Evolutionary conservation across 306 rosid genomes (phyloP), one percentile per base, ranked within the genome.

Genomic region (Elaeagnus macrophylla): DNA sequence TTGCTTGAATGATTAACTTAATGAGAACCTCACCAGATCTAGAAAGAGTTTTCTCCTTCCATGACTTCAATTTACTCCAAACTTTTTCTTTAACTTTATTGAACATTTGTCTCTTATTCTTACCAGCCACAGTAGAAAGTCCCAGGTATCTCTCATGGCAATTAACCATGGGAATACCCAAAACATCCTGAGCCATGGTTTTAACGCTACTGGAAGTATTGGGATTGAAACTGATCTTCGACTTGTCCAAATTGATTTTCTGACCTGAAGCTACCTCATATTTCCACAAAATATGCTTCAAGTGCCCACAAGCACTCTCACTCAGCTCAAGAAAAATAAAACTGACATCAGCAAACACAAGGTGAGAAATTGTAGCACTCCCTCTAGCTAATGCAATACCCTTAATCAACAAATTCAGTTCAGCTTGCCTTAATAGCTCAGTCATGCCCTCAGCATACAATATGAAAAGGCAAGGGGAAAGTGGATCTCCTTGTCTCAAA

Each of bases 11-110:
- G 5, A 54, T n/a, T n/a, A n/a, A n/a, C n/a, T n/a, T n/a, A n/a
- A 10, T 7, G 14, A 54, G 42, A 35, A 56, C n/a, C n/a, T 56
- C 48, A 5, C 12, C 37, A 8, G 12, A n/a, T 7, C 6, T 8
- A 5, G 49, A 56, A 2, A 56, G 13, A 0, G 10, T 39, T 56
- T 56, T n/a, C n/a, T 56, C 49, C 7, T 56, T 56, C 60, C 48
- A 56, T 0, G 37, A 46, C 3, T 56, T 37, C 1, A 40, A 25
- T 6, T 10, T 56, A 6, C 39, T 56, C 48, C 7, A 56, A 9
- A 55, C 7, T 7, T 17, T 7, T n/a, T 17, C 47, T 39, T 39
- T 17, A 0, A 56, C 14, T 1, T 1, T n/a, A 0, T 16, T 9
- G 7, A 56, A 56, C 7, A 16, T 8, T 1, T 0, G 3, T 1